A percentile compares a stretch with the other conserved stretches of the same genome.
These are phyloP conservation scores for Lachancea waltii DNA, from an alignment of 805 yeast genomes.

Conservation along the genomic window DNA sequence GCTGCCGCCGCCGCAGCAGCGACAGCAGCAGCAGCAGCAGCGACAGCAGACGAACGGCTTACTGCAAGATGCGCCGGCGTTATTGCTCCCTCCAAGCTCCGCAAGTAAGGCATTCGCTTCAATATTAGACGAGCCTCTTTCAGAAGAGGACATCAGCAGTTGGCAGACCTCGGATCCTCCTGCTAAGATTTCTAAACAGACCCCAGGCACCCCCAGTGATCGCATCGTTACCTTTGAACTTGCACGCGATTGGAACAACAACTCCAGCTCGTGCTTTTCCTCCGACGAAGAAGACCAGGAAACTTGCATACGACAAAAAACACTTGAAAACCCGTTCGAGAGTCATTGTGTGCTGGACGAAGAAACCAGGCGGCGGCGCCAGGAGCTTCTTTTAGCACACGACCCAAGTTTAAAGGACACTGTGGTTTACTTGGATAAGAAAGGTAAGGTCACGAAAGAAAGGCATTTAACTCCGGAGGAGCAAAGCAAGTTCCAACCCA, in stretches of 20 bases:
- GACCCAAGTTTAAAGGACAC: constrained; percentile 21
- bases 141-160: not conserved
- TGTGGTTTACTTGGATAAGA: constrained; percentile 31
- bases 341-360: constrained; percentile 8
- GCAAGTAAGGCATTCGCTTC: not conserved
- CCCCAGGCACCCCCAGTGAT: constrained; percentile 34
- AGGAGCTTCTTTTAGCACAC: constrained; percentile 13
- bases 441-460: constrained; percentile 28
- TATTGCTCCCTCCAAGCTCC: not conserved
- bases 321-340: constrained; percentile 21
- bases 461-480: constrained; percentile 20
- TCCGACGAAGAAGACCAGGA: constrained; percentile 18
- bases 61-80: not conserved
- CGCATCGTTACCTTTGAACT: constrained; percentile 30
- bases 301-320: constrained; percentile 18
- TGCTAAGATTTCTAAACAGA: constrained; percentile 15
- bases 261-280: constrained; percentile 13
- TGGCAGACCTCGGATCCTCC: not conserved
- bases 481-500: constrained; percentile 25
- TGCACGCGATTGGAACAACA: constrained; percentile 32
- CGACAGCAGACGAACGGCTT: not conserved
- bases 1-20: too few relatives aligned
- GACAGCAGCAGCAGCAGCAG: not conserved
- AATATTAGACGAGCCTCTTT: not conserved
- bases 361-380: constrained; percentile 14